Evolutionary conservation across 1,284 basidiomycete genomes (phyloP), one percentile per base, ranked within the genome.

Genomic region (Cutaneotrichosporon cutaneum): DNA sequence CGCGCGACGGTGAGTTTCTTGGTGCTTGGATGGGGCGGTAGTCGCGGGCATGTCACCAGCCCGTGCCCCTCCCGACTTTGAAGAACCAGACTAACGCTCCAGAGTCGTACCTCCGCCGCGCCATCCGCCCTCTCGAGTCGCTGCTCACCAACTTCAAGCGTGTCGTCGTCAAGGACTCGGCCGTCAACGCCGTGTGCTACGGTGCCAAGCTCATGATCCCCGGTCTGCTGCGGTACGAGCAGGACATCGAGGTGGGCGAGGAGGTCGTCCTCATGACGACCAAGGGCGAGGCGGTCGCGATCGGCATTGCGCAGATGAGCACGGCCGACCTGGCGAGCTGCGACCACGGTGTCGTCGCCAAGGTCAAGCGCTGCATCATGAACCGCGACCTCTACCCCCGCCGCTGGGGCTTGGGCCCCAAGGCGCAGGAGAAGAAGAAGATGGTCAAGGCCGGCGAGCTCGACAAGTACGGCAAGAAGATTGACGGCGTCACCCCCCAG

Each of bases 151-250:
- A 94, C 61, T 98, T 98, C 83, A 99, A 99, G 83, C 90, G 96
- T 68, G 93, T 99, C 70, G 96, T 99, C 56, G 95, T 99, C 71
- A 98, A 98, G 82, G 96, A 99, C 80, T 94, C 92, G 71, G 95
- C 96, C 18, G 95, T 99, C 74, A 99, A 99, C 76, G 96, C 96
- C 63, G 92, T 99, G 63, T 99, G 96, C 83, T 99, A 99, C 81
- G 96, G 96, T 71, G 96, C 96, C 65, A 98, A 99, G 81, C 88
- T 99, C 75, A 99, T 99, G 96, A 94, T 99, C 72, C 96, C 96
- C 65, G 96, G 96, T 81, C 85, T 99, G 52, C 84, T 99, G 59
- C 91, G 96, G 69, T 99, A 98, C 80, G 94, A 99, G 81, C 87
- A 89, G 51, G 94, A 95, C 77, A 99, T 99, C 69, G 88, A 93